Evolutionary conservation across 75 land plant genomes (phyloP), one percentile per base, ranked within the genome.

Genomic region (Pinus tabuliformis): DNA sequence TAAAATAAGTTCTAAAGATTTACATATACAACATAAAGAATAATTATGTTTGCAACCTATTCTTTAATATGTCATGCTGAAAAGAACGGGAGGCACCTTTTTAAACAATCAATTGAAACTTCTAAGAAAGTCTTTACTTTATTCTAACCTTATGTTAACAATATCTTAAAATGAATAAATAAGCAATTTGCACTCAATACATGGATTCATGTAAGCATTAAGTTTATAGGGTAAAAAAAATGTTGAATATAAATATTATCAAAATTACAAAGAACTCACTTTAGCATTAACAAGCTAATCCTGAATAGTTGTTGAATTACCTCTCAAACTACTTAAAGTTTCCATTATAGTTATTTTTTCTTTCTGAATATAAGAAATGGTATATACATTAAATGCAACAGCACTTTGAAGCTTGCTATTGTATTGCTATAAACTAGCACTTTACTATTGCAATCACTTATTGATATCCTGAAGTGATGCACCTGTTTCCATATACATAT

Each of bases 271-370:
- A 15, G 24, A 45, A 63, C 71, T 21, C 56, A 78, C 88, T 82
- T 77, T 86, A 12, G 79, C 73, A 37, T 62, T 72, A 26, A 75
- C 82, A 60, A 83, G 88, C 57, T 83, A 86, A 2, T 60, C 78
- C 58, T 83, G 81, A 5, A 83, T 70, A 66, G 77, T 66, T 12
- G 76, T 78, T 70, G 73, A 49, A 49, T 80, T 58, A 56, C 88
- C 88, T 36, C 88, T 82, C 42, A 83, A 56, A 17, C 78, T 79
- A 61, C 88, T 81, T 21, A 86, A 70, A 60, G 86, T 86, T 72
- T 83, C 88, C 81, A 86, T 79, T 26, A 86, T 86, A 0, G 82
- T 82, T 9, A 79, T 82, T 73, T 86, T 86, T 78, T 86, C 88
- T 86, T 30, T 86, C 36, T 86, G 85, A 21, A 80, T 73, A 62